A percentile compares a stretch with the other conserved stretches of the same genome.
Conservation (phyloP, 2,329 filamentous ascomycete species). For the Epicoccum nigrum region DNA sequence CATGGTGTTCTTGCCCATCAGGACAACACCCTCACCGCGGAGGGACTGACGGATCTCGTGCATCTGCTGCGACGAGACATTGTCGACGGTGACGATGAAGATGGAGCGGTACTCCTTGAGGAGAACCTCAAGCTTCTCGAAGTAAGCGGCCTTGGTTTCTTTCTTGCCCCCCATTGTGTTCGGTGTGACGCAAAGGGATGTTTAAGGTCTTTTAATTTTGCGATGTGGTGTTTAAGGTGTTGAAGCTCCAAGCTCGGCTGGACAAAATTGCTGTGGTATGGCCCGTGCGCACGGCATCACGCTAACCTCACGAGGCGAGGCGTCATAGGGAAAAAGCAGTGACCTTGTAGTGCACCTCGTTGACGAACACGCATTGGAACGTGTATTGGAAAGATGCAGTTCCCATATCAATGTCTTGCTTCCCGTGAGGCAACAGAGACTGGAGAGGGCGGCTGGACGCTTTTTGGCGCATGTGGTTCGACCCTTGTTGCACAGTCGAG, state of each 20-base stretch:
- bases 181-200: conserved; percentile 86
- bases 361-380: conserved; percentile 6
- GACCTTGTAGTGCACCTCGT: conserved; percentile 8
- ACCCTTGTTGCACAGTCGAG: conserved; percentile 63
- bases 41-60: conserved; percentile 97
- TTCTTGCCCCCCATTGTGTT: conserved; percentile 99
- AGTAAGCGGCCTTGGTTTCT: conserved; percentile 96
- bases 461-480: conserved; percentile 77
- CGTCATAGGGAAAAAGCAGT: conserved; percentile 15
- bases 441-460: conserved; percentile 49
- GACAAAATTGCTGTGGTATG: conserved; percentile 36
- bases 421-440: conserved; percentile 23
- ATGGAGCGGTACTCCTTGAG: conserved; percentile 96
- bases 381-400: conserved; percentile 27
- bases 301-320: conserved; percentile 23
- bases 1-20: conserved; percentile 99
- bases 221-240: conserved; percentile 34
- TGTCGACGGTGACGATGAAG: conserved; percentile 92
- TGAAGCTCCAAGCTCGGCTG: conserved; percentile 20
- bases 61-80: conserved; percentile 99
- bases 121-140: conserved; percentile 98
- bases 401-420: conserved; percentile 51
- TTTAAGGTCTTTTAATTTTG: conserved; percentile 78
- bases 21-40: conserved; percentile 88
- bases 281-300: conserved; percentile 22